phyloP scores from a whole-genome alignment of 106 monocot species.

The Phalaenopsis equestris region DNA sequence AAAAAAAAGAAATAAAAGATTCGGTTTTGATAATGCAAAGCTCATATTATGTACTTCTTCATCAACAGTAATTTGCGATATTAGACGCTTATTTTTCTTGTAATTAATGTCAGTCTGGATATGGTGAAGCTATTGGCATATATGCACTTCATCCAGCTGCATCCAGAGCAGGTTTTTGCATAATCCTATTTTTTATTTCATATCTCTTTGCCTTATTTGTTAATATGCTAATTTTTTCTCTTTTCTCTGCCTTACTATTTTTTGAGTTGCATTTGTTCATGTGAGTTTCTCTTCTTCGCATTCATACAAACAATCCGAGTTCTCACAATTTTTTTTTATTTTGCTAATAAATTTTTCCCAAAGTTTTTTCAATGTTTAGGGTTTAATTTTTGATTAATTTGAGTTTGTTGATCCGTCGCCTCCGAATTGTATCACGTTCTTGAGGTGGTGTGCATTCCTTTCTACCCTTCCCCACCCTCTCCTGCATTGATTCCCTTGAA shows the following conservation, averaged over 20 bases:
- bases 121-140: conserved; percentile 9
- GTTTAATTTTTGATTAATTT: too few species aligned
- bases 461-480: too few species aligned
- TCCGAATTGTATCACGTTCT: too few species aligned
- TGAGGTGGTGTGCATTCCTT: too few species aligned
- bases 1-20: too few species aligned
- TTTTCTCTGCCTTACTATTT: not conserved
- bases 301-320: not conserved
- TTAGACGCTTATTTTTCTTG: not conserved
- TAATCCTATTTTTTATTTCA: too few species aligned
- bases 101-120: conserved; percentile 10
- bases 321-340: not conserved
- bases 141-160: conserved; percentile 12
- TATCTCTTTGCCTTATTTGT: not conserved
- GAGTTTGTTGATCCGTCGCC: too few species aligned
- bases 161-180: too few species aligned
- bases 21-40: too few species aligned
- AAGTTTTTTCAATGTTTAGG: not conserved
- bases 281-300: not conserved
- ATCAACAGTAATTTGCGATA: not conserved
- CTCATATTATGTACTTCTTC: too few species aligned
- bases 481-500: too few species aligned
- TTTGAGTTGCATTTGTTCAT: conserved; percentile 6
- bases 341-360: not conserved
- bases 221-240: conserved; percentile 3